Base-by-base conservation (phyloP, 441 rosid genomes). In the Aleurites moluccanus region DNA sequence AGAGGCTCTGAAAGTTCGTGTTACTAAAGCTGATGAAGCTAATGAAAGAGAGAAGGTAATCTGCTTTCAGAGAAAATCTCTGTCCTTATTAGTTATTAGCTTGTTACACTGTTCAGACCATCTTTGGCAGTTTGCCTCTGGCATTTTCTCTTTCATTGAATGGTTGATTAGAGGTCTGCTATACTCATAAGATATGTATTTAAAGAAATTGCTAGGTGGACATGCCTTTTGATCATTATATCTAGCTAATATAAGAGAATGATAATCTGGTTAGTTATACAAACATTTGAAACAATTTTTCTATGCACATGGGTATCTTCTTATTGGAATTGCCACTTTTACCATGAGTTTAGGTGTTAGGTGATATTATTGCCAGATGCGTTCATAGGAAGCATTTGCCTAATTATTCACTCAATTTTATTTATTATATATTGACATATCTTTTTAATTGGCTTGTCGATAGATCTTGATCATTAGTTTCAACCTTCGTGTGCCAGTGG, bases 1-100 rank as follows among this genome's bases (percentile, higher is more conserved):
- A 75, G 99, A 96, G 85, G 97, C 99, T 64, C 80, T 96, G 62
- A 89, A 89, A 81, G 96, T 89, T 87, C 97, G 97, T 75, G 92
- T 86, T 40, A 74, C 88, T 74, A 96, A 92, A 87, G 85, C 96
- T 75, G 85, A 83, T 78, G 98, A 96, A 87, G 87, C 88, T 69
- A 82, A 82, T 69, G 96, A 85, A 84, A 93, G 85, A 75, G 99
- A 93, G 85, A 93, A 92, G 99, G 99, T 96, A 78, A 65, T 66
- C 35, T 75, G 73, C 70, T 77, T 62, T 62, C 0, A 6, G 42
- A 66, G n/a, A 49, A 49, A 40, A 69, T 60, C 70, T 57, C n/a
- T 66, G 40, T 74, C 53, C 71, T 65, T 35, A 57, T 55, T 53
- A 18, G 60, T 45, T 14, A 61, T 55, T 68, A 8, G 18, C 16